Conservation (phyloP, 1,139 yeast genomes). For the Candida dubliniensis region DNA sequence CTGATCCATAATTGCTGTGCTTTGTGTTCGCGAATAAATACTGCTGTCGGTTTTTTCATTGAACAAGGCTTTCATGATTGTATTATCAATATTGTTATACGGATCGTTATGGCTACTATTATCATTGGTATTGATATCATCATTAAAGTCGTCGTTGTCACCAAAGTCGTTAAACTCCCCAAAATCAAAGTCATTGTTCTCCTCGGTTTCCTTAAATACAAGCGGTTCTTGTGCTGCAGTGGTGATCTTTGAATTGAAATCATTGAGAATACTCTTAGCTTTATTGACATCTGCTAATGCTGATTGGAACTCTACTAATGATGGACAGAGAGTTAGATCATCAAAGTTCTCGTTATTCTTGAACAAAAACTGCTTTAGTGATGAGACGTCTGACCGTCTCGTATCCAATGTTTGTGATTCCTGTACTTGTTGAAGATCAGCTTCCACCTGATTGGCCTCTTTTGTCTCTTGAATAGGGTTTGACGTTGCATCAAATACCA, state of each 20-base stretch:
- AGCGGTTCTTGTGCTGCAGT: conserved; percentile 15
- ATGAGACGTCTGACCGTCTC: conserved; percentile 12
- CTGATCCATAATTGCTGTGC: conserved; percentile 50
- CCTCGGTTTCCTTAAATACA: conserved; percentile 9
- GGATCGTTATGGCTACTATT: conserved; percentile 22
- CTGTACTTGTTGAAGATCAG: not conserved
- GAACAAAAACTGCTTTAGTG: conserved; percentile 27
- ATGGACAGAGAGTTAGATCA: conserved; percentile 56
- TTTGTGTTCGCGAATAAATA: conserved; percentile 19
- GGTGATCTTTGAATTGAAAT: conserved; percentile 39
- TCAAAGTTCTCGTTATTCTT: conserved; percentile 38
- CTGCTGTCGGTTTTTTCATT: conserved; percentile 18
- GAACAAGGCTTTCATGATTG: conserved; percentile 25
- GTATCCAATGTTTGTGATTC: conserved; percentile 16
- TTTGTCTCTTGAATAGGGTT: conserved; percentile 20
- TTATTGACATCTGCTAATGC: conserved; percentile 60
- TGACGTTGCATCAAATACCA: conserved; percentile 61
- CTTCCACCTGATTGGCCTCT: conserved; percentile 4
- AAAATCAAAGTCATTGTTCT: conserved; percentile 21
- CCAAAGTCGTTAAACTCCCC: conserved; percentile 25
- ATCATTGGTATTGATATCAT: conserved; percentile 15
- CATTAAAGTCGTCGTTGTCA: conserved; percentile 21
- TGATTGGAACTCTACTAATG: conserved; percentile 54
- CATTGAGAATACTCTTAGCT: conserved; percentile 54
- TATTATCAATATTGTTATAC: conserved; percentile 22